Base-by-base conservation (phyloP, 306 rosid species). In the Lithocarpus polystachyus region DNA sequence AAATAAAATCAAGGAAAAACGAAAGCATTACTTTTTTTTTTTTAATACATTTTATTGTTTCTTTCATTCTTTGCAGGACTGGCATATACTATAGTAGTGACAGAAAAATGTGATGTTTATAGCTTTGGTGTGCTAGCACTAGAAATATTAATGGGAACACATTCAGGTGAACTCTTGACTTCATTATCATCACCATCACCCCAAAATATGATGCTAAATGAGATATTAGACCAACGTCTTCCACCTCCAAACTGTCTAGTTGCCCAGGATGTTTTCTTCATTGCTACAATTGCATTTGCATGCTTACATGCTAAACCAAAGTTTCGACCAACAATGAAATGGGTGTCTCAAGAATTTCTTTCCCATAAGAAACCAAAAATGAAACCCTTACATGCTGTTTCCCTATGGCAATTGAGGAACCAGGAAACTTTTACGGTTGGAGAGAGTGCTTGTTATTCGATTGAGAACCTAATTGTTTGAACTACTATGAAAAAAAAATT, bases 101-200 rank as follows among this genome's bases (percentile, higher is more conserved):
- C 82, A n/a, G 20, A 29, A 45, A 78, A 78, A 59, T 28, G 77
- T 24, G 83, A 80, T 74, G 75, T 78, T 4, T 78, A 78, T 2
- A 78, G 81, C 7, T 78, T 78, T 55, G 75, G 81, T 55, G 81
- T 10, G 6, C 1, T 33, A 0, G 5, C 1, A 33, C 35, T 33
- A 33, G 35, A 33, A 33, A 75, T 56, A 57, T 43, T 81, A 33
- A 81, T 75, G 76, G 84, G 80, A 20, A 59, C 4, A 13, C 79
- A 75, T 68, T 80, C 31, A 1, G 37, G 7, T 33, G 37, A 33
- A 33, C 37, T 33, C 1, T 33, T 33, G 37, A 5, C 7, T 33
- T 33, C 37, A 5, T 5, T 33, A 33, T 33, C 6, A 33, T 29
- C 52, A 22, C 31, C 69, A 20, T 19, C 54, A 51, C 71, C 56